phyloP scores from a whole-genome alignment of 208 protist genomes.

The Leishmania gerbilli region DNA sequence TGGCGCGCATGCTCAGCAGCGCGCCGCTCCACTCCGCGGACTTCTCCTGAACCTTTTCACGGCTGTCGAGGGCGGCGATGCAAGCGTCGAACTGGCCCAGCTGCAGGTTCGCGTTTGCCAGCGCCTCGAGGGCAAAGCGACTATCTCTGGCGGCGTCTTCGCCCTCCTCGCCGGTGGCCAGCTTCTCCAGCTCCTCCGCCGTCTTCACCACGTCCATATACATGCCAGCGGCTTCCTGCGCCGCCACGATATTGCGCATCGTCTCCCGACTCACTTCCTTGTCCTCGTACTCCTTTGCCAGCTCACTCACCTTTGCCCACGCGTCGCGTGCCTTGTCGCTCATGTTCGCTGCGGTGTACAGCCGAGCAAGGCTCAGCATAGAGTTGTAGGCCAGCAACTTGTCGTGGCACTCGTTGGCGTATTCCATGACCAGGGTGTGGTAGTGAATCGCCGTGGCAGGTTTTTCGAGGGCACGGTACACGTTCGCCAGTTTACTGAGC shows the following conservation, averaged over 20 bases:
- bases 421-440: slow-evolving; percentile 71
- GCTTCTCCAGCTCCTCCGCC: slow-evolving; percentile 68
- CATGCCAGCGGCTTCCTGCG: slow-evolving; percentile 63
- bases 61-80: slow-evolving; percentile 70
- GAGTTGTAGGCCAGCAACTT: slow-evolving; percentile 81
- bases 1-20: slow-evolving; percentile 73
- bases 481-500: slow-evolving; percentile 75
- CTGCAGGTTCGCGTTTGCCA: slow-evolving; percentile 82
- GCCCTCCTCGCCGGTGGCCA: slow-evolving; percentile 67
- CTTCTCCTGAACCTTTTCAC: slow-evolving; percentile 86
- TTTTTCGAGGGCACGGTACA: slow-evolving; percentile 77
- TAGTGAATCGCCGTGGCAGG: slow-evolving; percentile 78
- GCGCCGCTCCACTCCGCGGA: slow-evolving; percentile 61
- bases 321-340: slow-evolving; percentile 58
- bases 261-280: slow-evolving; percentile 83
- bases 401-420: slow-evolving; percentile 64
- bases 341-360: slow-evolving; percentile 60
- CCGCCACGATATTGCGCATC: slow-evolving; percentile 82
- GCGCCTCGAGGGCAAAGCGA: slow-evolving; percentile 77
- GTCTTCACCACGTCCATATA: slow-evolving; percentile 71
- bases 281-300: slow-evolving; percentile 86
- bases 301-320: slow-evolving; percentile 80
- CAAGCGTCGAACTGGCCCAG: slow-evolving; percentile 83
- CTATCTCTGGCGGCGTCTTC: slow-evolving; percentile 66
- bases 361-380: slow-evolving; percentile 70